Conservation (phyloP, 2,329 filamentous ascomycete species). For the Nigrospora sphaerica region DNA sequence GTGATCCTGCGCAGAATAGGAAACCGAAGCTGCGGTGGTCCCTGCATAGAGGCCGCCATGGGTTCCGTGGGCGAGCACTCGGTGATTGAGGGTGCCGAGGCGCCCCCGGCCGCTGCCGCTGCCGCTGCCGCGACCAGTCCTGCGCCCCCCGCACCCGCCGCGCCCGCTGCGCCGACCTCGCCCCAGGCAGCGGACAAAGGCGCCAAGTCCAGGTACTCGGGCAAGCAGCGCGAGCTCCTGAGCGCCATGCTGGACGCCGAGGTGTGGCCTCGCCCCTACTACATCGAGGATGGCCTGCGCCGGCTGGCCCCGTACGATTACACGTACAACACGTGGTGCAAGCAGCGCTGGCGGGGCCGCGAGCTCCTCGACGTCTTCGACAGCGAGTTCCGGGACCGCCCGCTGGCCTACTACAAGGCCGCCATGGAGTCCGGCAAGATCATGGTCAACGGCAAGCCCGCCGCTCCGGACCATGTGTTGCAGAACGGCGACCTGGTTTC, state of each 20-base stretch:
- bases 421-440: conserved; percentile 79
- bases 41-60: background rate
- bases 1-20: too few relatives aligned
- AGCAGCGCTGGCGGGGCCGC: conserved; percentile 83
- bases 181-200: conserved; percentile 3
- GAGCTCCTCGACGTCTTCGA: conserved; percentile 81
- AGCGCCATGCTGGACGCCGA: conserved; percentile 21
- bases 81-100: background rate
- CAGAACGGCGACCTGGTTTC: conserved; percentile 88
- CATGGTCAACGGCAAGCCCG: conserved; percentile 67
- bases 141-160: too few relatives aligned
- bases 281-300: conserved; percentile 74
- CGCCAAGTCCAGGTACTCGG: conserved; percentile 5
- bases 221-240: conserved; percentile 4
- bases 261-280: conserved; percentile 62
- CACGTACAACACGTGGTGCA: conserved; percentile 93
- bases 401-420: conserved; percentile 76
- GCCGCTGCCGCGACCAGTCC: background rate
- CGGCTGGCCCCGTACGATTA: conserved; percentile 82
- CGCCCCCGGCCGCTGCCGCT: background rate
- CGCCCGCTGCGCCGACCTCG: too few relatives aligned
- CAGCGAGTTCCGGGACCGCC: conserved; percentile 85
- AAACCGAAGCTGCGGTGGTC: too few relatives aligned
- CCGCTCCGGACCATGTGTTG: conserved; percentile 62
- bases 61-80: background rate